Evolutionary conservation across 345 rosid genomes (phyloP), one percentile per base, ranked within the genome.

Genomic region (Ricinus communis): DNA sequence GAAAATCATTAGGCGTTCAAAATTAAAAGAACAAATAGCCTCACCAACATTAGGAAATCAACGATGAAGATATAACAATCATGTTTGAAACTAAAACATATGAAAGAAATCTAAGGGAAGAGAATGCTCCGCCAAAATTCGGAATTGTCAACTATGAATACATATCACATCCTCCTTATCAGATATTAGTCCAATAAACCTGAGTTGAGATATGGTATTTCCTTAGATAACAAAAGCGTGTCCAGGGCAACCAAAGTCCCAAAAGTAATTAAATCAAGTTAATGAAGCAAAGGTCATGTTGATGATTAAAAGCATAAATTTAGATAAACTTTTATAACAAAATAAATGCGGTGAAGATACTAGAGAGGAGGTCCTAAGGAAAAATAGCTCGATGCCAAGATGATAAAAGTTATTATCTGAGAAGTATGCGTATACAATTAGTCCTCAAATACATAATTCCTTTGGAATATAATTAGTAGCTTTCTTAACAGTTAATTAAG

Each of bases 1-100:
- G 71, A 53, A 67, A 54, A 49, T 59, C 30, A 75, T 49, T 12
- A 27, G 64, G 49, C 28, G 43, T 64, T 24, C 15, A 67, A 16
- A 22, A 50, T 8, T 25, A 53, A 54, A 33, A 22, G 38, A 56
- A 61, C 12, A 38, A 18, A 41, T 1, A 21, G 18, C 41, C 33
- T 38, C 22, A 45, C 15, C 2, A 54, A 54, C 38, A 41, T 53
- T 13, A 31, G 28, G 25, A 19, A 43, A 57, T 21, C 38, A 63
- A 47, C 60, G 28, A 65, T 21, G 59, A 53, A 65, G 51, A 8
- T 21, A 8, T 21, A 36, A n/a, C 14, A 25, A 24, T 27, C 31
- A 45, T 12, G 22, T 30, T 58, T 58, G 18, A 4, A 7, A 30
- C n/a, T 1, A 4, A 15, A 30, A 63, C 31, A 60, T 16, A 62